Conservation (phyloP, 768 basidiomycete species). For the Tricholoma bakamatsutake region DNA sequence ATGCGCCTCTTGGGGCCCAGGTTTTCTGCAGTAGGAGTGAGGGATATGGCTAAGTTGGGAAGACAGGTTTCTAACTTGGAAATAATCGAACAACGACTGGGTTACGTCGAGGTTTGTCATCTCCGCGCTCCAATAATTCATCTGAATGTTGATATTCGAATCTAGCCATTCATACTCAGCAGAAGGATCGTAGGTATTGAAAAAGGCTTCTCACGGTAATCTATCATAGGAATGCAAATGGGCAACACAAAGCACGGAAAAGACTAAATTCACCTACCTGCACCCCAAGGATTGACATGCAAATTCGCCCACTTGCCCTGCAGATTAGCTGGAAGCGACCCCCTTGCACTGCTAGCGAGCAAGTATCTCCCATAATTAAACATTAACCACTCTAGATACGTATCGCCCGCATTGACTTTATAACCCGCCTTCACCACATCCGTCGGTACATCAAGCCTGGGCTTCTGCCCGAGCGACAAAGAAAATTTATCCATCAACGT, state of each 20-base stretch:
- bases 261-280: constrained; percentile 34
- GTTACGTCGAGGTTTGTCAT: constrained; percentile 58
- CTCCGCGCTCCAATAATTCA: constrained; percentile 80
- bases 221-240: constrained; percentile 6
- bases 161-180: constrained; percentile 30
- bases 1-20: constrained; percentile 66
- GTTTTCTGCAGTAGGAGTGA: constrained; percentile 45
- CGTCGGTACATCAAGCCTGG: constrained; percentile 49
- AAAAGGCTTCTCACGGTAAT: constrained; percentile 27
- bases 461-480: constrained; percentile 53
- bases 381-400: constrained; percentile 67
- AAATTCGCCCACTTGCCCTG: constrained; percentile 71
- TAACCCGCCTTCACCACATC: constrained; percentile 52
- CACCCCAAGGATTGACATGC: constrained; percentile 50
- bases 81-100: constrained; percentile 57
- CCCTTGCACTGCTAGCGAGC: constrained; percentile 55
- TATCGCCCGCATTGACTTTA: constrained; percentile 45
- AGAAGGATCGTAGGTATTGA: not conserved
- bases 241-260: not conserved
- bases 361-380: constrained; percentile 73
- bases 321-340: constrained; percentile 61
- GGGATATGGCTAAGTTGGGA: not conserved
- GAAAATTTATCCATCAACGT: constrained; percentile 42
- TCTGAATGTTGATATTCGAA: constrained; percentile 75
- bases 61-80: constrained; percentile 41